phyloP scores from a whole-genome alignment of 2,329 filamentous ascomycete genomes.

The Fusarium tupiense region DNA sequence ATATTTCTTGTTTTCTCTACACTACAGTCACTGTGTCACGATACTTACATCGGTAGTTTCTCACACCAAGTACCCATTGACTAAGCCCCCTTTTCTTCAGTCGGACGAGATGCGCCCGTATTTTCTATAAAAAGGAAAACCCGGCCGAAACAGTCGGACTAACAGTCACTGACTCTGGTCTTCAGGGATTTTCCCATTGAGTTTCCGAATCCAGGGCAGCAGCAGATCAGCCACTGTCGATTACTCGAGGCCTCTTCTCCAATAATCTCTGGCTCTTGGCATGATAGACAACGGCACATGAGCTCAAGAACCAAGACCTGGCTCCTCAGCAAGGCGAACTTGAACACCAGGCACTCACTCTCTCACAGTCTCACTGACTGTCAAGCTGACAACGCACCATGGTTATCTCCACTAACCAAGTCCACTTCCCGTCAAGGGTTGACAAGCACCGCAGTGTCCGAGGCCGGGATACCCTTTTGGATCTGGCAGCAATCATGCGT shows the following conservation, averaged over 20 bases:
- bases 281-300: conserved; percentile 3
- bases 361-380: neutral
- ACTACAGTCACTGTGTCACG: neutral
- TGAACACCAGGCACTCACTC: neutral
- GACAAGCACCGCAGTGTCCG: conserved; percentile 6
- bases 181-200: conserved; percentile 12
- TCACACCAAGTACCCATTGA: neutral
- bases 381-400: conserved; percentile 29
- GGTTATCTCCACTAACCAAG: conserved; percentile 6
- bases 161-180: neutral
- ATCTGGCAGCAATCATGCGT: conserved; percentile 12
- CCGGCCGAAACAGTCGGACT: conserved; percentile 1
- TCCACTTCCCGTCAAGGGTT: conserved; percentile 26
- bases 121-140: conserved; percentile 26
- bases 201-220: conserved; percentile 14
- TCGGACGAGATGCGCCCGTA: conserved; percentile 8
- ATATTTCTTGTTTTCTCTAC: neutral
- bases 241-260: neutral
- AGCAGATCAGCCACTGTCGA: conserved; percentile 1
- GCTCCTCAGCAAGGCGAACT: neutral
- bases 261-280: neutral
- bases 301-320: neutral
- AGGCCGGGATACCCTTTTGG: conserved; percentile 25
- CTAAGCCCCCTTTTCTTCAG: neutral
- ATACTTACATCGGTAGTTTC: neutral